Percentiles rank a stretch among this genome's conserved stretches.
Evolutionary conservation across 1,284 basidiomycete genomes (phyloP).

Genomic region (Sphaerobolus stellatus): DNA sequence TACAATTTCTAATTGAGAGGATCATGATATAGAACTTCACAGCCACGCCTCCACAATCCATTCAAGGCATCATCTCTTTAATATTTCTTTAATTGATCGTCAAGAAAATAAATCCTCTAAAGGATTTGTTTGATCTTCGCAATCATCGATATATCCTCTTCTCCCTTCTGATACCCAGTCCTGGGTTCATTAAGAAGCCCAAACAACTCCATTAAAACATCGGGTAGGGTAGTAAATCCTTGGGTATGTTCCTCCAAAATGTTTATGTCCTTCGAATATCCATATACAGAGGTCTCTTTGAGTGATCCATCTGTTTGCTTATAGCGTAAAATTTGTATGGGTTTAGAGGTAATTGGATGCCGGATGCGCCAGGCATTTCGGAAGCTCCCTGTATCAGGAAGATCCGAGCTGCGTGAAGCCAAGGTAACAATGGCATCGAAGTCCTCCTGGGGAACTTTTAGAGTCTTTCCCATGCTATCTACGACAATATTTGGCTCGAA

Average conservation of each 20-base stretch:
- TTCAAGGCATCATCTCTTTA: too few species aligned
- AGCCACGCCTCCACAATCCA: too few species aligned
- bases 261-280: conserved; percentile 32
- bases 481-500: conserved; percentile 41
- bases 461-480: conserved; percentile 39
- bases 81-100: too few species aligned
- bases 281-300: conserved; percentile 44
- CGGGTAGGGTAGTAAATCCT: conserved; percentile 36
- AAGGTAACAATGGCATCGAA: conserved; percentile 35
- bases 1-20: too few species aligned
- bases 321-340: conserved; percentile 39
- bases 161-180: conserved; percentile 13
- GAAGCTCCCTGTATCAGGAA: conserved; percentile 36
- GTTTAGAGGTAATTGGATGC: conserved; percentile 33
- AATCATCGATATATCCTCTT: conserved; percentile 34
- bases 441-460: conserved; percentile 34
- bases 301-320: conserved; percentile 20
- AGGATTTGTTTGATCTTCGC: conserved; percentile 35
- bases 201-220: conserved; percentile 37
- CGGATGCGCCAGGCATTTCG: conserved; percentile 44
- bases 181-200: conserved; percentile 18
- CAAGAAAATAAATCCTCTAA: too few species aligned
- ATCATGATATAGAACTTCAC: too few species aligned
- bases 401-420: conserved; percentile 25
- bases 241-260: conserved; percentile 36